Conservation (phyloP, 345 rosid species). For the Cardamine occulta region DNA sequence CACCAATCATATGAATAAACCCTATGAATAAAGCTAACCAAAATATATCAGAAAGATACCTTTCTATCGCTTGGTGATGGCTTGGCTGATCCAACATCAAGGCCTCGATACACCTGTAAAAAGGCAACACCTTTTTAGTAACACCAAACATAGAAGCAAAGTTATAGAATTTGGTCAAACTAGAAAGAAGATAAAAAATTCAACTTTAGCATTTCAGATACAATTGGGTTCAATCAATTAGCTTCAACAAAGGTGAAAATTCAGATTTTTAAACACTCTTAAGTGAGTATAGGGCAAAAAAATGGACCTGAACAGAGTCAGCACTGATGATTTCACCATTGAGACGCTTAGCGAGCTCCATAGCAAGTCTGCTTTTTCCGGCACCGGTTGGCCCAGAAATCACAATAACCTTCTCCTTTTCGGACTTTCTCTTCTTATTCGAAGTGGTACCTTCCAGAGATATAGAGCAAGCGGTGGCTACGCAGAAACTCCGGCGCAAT, state of each 20-base stretch:
- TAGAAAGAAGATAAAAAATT: constrained; percentile 2
- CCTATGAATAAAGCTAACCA: constrained; percentile 5
- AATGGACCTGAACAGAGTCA: constrained; percentile 86
- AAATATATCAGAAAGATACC: constrained; percentile 48
- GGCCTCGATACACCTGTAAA: constrained; percentile 80
- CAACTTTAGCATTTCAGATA: constrained; percentile 30
- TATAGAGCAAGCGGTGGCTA: constrained; percentile 45
- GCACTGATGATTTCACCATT: constrained; percentile 97
- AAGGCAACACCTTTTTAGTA: background rate
- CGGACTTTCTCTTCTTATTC: constrained; percentile 16
- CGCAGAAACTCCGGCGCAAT: constrained; percentile 46
- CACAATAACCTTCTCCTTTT: constrained; percentile 73
- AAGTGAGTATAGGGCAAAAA: background rate
- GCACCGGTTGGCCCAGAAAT: constrained; percentile 95
- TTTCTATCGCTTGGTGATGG: constrained; percentile 74
- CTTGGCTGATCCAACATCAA: constrained; percentile 58
- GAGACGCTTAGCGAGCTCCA: constrained; percentile 90
- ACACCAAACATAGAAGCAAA: constrained; percentile 15
- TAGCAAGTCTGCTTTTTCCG: constrained; percentile 81
- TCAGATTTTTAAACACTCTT: background rate
- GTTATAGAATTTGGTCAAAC: background rate
- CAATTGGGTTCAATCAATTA: background rate
- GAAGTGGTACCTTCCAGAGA: constrained; percentile 16
- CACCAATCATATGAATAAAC: background rate
- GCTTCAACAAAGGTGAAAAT: background rate